Base-by-base conservation (phyloP, 768 basidiomycete genomes). In the Boletus tomentosulus region DNA sequence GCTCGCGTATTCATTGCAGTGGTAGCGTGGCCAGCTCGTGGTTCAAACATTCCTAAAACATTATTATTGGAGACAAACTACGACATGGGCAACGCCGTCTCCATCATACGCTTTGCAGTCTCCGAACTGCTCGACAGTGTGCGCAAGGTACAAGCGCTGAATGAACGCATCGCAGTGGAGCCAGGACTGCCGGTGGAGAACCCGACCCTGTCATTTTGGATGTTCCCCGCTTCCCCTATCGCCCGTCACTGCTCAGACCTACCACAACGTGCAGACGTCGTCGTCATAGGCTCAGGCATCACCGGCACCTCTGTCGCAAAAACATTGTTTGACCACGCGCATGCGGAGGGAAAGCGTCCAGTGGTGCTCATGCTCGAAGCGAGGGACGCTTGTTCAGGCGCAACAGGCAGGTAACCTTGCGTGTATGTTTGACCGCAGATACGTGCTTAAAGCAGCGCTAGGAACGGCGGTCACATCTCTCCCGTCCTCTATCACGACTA, bases 311-410 rank as follows among this genome's bases (percentile, higher is more conserved):
- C 83, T 1, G 66, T 87, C 43, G 82, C 79, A 5, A 77, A 81
- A 56, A 76, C 78, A 9, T 55, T 86, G 24, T 71, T 89, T 15
- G 71, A 75, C 38, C 65, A 66, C 16, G 60, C 65, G 7, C 50
- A 53, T 28, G 67, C 50, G 46, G 55, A 62, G 9, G 66, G 62
- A 25, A 66, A 63, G 27, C 52, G 57, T 7, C 54, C 80, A 13
- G 69, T 72, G 35, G 66, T 94, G 2, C 80, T 90, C 22, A 84
- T 92, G 74, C 76, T 96, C 22, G 92, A 96, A 60, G 92, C 92
- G 4, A 72, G 92, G 50, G 87, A 88, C 11, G 76, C 76, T 0
- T 89, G 87, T 61, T 87, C 85, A 0, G 87, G 87, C 1, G 87
- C 87, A 7, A 87, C 87, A 0, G 87, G 81, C 35, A 76, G 87